Conservation (phyloP, 2,329 filamentous ascomycete genomes). For the Nannizzia gypsea region DNA sequence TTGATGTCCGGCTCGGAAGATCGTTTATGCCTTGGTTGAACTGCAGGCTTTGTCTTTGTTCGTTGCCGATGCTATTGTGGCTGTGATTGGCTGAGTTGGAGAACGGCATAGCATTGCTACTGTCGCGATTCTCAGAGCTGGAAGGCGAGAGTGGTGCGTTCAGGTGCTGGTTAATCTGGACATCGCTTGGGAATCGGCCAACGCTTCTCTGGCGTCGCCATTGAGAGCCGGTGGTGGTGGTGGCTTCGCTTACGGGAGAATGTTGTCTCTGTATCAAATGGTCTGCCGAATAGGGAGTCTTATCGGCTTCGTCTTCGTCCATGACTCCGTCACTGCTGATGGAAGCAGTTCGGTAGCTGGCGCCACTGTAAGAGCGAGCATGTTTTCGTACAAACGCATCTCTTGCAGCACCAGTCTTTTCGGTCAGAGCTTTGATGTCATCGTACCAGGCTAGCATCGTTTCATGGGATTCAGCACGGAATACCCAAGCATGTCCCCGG, state of each 20-base stretch:
- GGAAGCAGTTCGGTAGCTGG: constrained; percentile 45
- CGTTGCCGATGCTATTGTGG: neutral
- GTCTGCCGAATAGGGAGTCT: constrained; percentile 53
- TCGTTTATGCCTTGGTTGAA: neutral
- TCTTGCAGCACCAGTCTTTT: constrained; percentile 77
- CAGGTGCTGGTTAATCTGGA: constrained; percentile 60
- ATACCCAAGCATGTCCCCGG: constrained; percentile 59
- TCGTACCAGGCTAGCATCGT: constrained; percentile 97
- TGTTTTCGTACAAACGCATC: constrained; percentile 77
- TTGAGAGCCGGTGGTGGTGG: constrained; percentile 15
- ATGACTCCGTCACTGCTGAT: constrained; percentile 65
- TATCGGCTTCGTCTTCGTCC: constrained; percentile 61
- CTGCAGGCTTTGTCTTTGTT: neutral
- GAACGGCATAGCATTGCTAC: neutral
- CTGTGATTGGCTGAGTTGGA: neutral
- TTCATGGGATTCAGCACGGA: constrained; percentile 61
- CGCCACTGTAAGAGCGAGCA: constrained; percentile 62
- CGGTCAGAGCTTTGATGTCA: constrained; percentile 79
- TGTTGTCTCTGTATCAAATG: constrained; percentile 25
- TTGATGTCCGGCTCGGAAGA: neutral
- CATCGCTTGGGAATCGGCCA: constrained; percentile 92
- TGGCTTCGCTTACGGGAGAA: constrained; percentile 26
- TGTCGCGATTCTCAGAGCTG: constrained; percentile 36
- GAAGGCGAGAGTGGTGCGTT: constrained; percentile 66
- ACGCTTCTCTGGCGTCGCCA: constrained; percentile 71